phyloP scores from a whole-genome alignment of 208 protist species.

The Kentomonas sorsogonicus region DNA sequence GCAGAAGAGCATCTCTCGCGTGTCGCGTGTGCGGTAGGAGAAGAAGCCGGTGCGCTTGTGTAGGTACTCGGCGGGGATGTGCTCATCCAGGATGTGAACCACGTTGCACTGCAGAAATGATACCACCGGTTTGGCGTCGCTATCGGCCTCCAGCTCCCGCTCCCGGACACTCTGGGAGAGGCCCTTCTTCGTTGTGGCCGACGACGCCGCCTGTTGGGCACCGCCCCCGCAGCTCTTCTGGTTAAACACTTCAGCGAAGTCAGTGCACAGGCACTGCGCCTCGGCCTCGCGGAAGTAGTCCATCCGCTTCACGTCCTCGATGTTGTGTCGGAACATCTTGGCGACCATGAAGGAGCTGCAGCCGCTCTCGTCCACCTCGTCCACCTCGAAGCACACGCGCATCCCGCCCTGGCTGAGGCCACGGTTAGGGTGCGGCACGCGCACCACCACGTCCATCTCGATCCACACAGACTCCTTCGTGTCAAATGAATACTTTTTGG shows the following conservation, averaged over 20 bases:
- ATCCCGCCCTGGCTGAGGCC: constrained; percentile 38
- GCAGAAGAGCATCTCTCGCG: constrained; percentile 30
- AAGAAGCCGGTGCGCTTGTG: constrained; percentile 28
- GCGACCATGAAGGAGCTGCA: constrained; percentile 28
- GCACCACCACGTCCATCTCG: constrained; percentile 16
- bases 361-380: constrained; percentile 30
- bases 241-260: constrained; percentile 46
- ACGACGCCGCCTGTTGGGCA: background rate
- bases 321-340: constrained; percentile 44
- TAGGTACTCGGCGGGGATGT: constrained; percentile 22
- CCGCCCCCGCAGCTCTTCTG: too few relatives aligned
- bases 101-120: constrained; percentile 46
- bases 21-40: constrained; percentile 28
- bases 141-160: too few relatives aligned
- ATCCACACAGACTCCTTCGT: constrained; percentile 15
- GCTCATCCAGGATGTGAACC: constrained; percentile 17
- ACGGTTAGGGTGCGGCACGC: constrained; percentile 24
- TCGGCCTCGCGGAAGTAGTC: constrained; percentile 47
- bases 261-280: constrained; percentile 39
- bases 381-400: constrained; percentile 50
- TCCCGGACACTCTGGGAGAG: too few relatives aligned
- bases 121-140: background rate
- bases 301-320: constrained; percentile 26
- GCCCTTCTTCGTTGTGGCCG: constrained; percentile 1
- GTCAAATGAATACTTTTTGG: constrained; percentile 18